Evolutionary conservation across 2,329 filamentous ascomycete genomes (phyloP).

Genomic region (Fusarium praegraminearum): DNA sequence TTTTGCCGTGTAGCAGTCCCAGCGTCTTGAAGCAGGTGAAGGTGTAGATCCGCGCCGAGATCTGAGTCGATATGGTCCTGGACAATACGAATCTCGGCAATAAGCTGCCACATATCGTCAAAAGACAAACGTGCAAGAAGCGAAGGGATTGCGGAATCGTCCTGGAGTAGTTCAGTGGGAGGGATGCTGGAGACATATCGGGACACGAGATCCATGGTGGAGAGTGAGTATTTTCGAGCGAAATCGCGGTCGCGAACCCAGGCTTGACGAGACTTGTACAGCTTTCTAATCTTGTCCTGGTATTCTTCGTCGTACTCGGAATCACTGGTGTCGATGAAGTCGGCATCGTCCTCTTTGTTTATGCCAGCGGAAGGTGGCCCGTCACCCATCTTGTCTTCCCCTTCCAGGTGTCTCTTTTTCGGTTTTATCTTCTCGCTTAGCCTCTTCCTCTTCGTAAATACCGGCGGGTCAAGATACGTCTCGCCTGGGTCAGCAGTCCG

Average conservation of each 20-base stretch:
- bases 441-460: conserved; percentile 5
- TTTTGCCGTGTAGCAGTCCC: conserved; percentile 41
- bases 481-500: conserved; percentile 44
- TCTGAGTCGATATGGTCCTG: conserved; percentile 46
- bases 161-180: conserved; percentile 12
- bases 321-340: conserved; percentile 15
- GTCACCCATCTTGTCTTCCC: not conserved
- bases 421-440: conserved; percentile 24
- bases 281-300: not conserved
- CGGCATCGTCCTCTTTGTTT: conserved; percentile 25
- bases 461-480: conserved; percentile 45
- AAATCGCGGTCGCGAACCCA: conserved; percentile 44
- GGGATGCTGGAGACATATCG: conserved; percentile 39
- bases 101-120: conserved; percentile 47
- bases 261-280: conserved; percentile 31
- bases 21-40: conserved; percentile 43
- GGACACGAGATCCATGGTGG: conserved; percentile 41
- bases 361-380: not conserved
- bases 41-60: conserved; percentile 39
- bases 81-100: conserved; percentile 44
- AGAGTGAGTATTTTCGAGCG: conserved; percentile 46
- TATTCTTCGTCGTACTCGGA: conserved; percentile 23
- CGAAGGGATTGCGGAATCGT: conserved; percentile 22
- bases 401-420: conserved; percentile 8
- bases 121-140: conserved; percentile 38